phyloP scores from a whole-genome alignment of 208 protist species.

The Leptomonas pyrrhocoris region DNA sequence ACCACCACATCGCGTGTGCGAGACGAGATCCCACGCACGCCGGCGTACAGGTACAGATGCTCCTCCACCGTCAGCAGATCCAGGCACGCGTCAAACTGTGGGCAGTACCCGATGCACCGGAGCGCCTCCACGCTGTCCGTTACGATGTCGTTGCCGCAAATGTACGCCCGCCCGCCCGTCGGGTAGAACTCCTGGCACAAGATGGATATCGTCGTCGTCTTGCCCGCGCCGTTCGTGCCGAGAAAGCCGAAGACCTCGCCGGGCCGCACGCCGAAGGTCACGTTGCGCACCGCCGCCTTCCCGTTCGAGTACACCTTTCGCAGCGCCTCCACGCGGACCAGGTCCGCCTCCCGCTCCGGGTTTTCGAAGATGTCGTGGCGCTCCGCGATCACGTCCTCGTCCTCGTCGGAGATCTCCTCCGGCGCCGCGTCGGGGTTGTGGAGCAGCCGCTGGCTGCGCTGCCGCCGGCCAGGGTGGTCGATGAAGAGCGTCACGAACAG shows the following conservation, averaged over 20 bases:
- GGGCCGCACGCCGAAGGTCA: constrained; percentile 70
- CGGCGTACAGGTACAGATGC: constrained; percentile 74
- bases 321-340: constrained; percentile 64
- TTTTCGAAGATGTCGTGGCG: constrained; percentile 39
- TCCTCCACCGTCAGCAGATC: constrained; percentile 93
- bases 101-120: constrained; percentile 93
- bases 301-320: constrained; percentile 70
- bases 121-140: constrained; percentile 42
- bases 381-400: constrained; percentile 49
- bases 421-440: constrained; percentile 36
- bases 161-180: constrained; percentile 57
- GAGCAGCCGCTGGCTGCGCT: constrained; percentile 33
- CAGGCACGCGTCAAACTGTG: constrained; percentile 94
- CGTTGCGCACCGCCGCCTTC: constrained; percentile 71
- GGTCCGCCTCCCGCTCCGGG: constrained; percentile 32
- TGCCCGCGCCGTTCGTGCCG: constrained; percentile 91
- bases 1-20: constrained; percentile 35
- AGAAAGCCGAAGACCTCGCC: constrained; percentile 90
- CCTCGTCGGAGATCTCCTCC: constrained; percentile 42
- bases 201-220: constrained; percentile 88
- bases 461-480: constrained; percentile 58
- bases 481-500: constrained; percentile 64
- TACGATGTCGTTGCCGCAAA: constrained; percentile 69
- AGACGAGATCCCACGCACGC: constrained; percentile 42
- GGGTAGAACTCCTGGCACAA: constrained; percentile 78